Base-by-base conservation (phyloP, 1,284 basidiomycete genomes). In the Leccinum angustisporum region DNA sequence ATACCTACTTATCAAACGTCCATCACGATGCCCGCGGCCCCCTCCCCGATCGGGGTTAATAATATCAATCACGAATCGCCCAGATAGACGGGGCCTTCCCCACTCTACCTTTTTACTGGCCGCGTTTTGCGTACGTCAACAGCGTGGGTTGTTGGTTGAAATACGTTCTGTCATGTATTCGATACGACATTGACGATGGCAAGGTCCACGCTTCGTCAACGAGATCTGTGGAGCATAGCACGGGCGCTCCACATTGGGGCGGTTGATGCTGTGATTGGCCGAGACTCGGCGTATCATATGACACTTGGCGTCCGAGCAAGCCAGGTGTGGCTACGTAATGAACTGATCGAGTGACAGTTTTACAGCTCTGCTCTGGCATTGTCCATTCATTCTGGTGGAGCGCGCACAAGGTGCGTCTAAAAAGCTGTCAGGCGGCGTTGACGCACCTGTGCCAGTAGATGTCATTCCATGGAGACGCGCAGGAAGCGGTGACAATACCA, bases 41-140 rank as follows among this genome's bases (percentile, higher is more conserved):
- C 57, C 62, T 62, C 36, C n/a, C 18, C 46, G 13, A 58, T 59
- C 55, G 59, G 54, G 36, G 5, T 57, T 60, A 54, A 62, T 71
- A 61, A 50, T 27, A 60, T 52, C 61, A 43, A 30, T 54, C 58
- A 54, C 58, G 68, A 61, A 52, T 63, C 53, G 55, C 36, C 58
- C 36, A 54, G 57, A 46, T 56, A 48, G 57, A 58, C 59, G 33
- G 4, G 52, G 40, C 54, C 57, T 60, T 58, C 40, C 6, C 25
- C 53, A 53, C 57, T 40, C 54, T 61, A 8, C 60, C 50, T 54
- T 50, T 53, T 52, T 10, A 25, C 16, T 53, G 46, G 60, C 56
- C 31, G 54, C 59, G 59, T 34, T 60, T 40, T 53, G 33, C 43
- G 54, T 54, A 61, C 62, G 43, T 59, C 60, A 61, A 56, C 55